Conservation (phyloP, 2,329 filamentous ascomycete species). For the Fusarium sp. region DNA sequence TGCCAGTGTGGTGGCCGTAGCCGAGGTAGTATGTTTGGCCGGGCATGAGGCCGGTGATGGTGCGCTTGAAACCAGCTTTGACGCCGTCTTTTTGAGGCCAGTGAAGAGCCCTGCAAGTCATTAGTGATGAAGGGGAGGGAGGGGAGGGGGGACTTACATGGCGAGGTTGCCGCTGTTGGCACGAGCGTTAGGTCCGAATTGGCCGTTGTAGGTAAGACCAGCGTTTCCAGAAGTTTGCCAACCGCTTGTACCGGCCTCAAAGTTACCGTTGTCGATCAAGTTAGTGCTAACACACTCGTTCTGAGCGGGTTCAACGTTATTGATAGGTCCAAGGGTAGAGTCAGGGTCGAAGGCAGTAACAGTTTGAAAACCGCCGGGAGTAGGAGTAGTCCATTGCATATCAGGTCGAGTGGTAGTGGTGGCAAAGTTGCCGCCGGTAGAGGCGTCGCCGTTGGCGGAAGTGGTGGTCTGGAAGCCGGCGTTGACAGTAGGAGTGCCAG, state of each 20-base stretch:
- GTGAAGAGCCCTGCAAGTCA: not conserved
- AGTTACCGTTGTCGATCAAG: slow-evolving; percentile 1
- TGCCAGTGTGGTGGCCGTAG: slow-evolving; percentile 14
- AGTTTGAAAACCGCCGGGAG: not conserved
- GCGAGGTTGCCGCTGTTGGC: not conserved
- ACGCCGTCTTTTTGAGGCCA: slow-evolving; percentile 3
- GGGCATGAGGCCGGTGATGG: not conserved
- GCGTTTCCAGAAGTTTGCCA: slow-evolving; percentile 9
- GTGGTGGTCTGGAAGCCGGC: not conserved
- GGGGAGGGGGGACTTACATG: not conserved
- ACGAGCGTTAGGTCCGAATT: not conserved
- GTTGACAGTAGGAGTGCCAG: not conserved
- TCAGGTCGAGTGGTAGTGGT: not conserved
- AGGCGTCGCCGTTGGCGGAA: not conserved
- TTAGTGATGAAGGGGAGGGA: not conserved
- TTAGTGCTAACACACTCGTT: not conserved
- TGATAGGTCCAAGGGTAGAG: not conserved
- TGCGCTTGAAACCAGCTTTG: slow-evolving; percentile 9
- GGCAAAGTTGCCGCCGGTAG: not conserved
- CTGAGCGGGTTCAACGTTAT: not conserved
- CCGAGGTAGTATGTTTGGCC: not conserved
- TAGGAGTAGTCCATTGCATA: not conserved
- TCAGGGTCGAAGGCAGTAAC: not conserved
- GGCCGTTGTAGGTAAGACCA: not conserved
- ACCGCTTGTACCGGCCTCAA: not conserved